Percentiles rank a stretch among this genome's conserved stretches.
These are phyloP conservation scores for Ceratobasidium sp. DNA, from an alignment of 1,284 basidiomycete genomes.

Conservation along the genomic window DNA sequence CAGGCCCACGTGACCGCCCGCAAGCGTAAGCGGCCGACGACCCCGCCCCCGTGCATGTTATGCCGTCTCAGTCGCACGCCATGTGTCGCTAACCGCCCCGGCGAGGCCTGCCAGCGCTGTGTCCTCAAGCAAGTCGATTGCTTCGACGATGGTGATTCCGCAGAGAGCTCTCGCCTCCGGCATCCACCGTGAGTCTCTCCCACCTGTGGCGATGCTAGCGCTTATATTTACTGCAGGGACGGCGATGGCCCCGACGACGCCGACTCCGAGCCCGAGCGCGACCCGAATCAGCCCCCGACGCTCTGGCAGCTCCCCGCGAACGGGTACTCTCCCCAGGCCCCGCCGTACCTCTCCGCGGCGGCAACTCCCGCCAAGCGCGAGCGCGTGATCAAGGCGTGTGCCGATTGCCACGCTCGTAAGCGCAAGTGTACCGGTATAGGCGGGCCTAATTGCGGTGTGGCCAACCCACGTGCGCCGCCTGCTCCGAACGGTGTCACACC, in stretches of 20 bases:
- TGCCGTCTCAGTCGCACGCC: constrained; percentile 38
- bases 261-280: constrained; percentile 41
- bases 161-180: constrained; percentile 26
- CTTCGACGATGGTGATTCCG: constrained; percentile 18
- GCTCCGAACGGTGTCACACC: background rate
- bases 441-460: constrained; percentile 29
- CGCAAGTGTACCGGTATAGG: constrained; percentile 40
- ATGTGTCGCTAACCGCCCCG: constrained; percentile 28
- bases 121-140: constrained; percentile 42
- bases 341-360: constrained; percentile 2
- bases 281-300: constrained; percentile 13
- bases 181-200: constrained; percentile 35
- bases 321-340: constrained; percentile 21
- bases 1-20: constrained; percentile 12
- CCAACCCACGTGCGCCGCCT: constrained; percentile 3
- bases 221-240: constrained; percentile 8
- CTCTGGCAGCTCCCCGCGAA: constrained; percentile 31
- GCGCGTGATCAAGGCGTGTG: constrained; percentile 34
- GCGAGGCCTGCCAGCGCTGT: constrained; percentile 40
- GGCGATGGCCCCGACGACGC: constrained; percentile 27
- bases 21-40: constrained; percentile 42
- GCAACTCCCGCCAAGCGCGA: constrained; percentile 36
- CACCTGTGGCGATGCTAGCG: constrained; percentile 20
- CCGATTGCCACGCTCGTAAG: constrained; percentile 45
- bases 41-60: constrained; percentile 32